Evolutionary conservation across 2,329 filamentous ascomycete genomes (phyloP).

Genomic region (Claviceps quebecensis): DNA sequence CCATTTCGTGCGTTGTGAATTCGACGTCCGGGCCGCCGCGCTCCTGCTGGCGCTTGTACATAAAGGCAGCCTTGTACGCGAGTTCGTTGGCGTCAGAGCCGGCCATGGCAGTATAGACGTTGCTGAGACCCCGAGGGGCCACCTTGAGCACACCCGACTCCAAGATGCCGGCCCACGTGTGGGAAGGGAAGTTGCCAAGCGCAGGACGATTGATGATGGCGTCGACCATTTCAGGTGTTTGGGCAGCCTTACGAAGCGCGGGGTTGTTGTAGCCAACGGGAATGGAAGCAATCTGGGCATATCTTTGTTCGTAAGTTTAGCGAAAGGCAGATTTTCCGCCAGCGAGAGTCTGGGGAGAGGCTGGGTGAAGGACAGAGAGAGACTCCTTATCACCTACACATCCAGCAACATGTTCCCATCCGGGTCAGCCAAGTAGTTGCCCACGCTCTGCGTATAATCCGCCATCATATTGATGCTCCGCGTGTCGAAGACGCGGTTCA

Average conservation of each 20-base stretch:
- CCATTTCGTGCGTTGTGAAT: constrained; percentile 65
- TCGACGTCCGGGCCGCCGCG: constrained; percentile 65
- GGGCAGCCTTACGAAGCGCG: constrained; percentile 52
- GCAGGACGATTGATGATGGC: constrained; percentile 80
- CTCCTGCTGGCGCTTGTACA: constrained; percentile 72
- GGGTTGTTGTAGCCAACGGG: constrained; percentile 90
- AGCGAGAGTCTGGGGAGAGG: no score
- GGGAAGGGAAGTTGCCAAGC: constrained; percentile 77
- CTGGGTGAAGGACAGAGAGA: background rate
- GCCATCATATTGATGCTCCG: constrained; percentile 72
- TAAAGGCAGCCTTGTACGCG: constrained; percentile 91
- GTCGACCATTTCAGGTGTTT: constrained; percentile 63
- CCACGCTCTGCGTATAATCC: constrained; percentile 59
- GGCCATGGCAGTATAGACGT: constrained; percentile 82
- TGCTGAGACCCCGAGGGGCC: constrained; percentile 68
- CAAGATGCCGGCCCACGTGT: constrained; percentile 70
- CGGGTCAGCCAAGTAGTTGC: constrained; percentile 68
- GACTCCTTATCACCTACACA: constrained; percentile 34
- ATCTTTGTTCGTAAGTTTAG: constrained; percentile 29
- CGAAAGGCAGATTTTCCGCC: no score
- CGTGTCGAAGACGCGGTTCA: constrained; percentile 72
- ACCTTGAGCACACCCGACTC: constrained; percentile 68
- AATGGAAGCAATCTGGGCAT: constrained; percentile 87
- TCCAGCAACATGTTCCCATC: constrained; percentile 63
- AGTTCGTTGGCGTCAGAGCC: constrained; percentile 90